These are phyloP conservation scores for Fusarium sp. DNA, from an alignment of 2,329 filamentous ascomycete species.

Conservation along the genomic window DNA sequence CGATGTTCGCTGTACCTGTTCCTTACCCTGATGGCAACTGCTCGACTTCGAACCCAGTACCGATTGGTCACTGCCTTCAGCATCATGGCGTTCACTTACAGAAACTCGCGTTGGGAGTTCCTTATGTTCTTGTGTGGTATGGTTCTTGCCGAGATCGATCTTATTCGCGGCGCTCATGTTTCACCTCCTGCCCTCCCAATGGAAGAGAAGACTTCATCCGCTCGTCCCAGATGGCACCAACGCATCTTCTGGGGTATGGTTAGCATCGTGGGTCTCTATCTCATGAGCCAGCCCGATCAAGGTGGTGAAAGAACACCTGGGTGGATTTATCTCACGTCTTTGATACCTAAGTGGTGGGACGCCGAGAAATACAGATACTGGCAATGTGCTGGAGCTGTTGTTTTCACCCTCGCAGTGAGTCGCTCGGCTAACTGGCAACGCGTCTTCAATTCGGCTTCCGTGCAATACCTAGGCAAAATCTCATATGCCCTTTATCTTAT, in stretches of 20 bases:
- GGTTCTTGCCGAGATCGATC: conserved; percentile 65
- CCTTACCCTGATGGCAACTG: conserved; percentile 62
- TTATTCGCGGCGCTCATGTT: conserved; percentile 60
- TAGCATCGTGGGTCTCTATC: conserved; percentile 63
- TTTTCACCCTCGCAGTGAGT: conserved; percentile 63
- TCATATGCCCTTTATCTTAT: conserved; percentile 71
- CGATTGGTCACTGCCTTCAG: conserved; percentile 57
- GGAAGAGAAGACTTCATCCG: conserved; percentile 29
- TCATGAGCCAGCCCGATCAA: conserved; percentile 56
- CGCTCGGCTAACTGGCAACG: conserved; percentile 60
- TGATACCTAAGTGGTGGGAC: conserved; percentile 62
- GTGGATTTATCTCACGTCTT: conserved; percentile 59
- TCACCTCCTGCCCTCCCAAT: conserved; percentile 44
- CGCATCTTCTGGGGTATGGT: conserved; percentile 53
- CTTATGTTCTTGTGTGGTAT: conserved; percentile 66
- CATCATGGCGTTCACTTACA: conserved; percentile 59
- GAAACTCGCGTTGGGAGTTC: conserved; percentile 65
- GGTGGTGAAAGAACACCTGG: conserved; percentile 62
- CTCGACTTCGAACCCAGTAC: conserved; percentile 55
- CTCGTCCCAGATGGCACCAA: conserved; percentile 19
- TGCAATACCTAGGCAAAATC: conserved; percentile 70
- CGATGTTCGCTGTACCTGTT: conserved; percentile 68
- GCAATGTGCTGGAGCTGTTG: conserved; percentile 63
- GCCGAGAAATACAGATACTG: conserved; percentile 66
- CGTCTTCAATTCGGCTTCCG: conserved; percentile 60